These are phyloP conservation scores for Leersia perrieri DNA, from an alignment of 176 grass and related monocot genomes.

Conservation along the genomic window DNA sequence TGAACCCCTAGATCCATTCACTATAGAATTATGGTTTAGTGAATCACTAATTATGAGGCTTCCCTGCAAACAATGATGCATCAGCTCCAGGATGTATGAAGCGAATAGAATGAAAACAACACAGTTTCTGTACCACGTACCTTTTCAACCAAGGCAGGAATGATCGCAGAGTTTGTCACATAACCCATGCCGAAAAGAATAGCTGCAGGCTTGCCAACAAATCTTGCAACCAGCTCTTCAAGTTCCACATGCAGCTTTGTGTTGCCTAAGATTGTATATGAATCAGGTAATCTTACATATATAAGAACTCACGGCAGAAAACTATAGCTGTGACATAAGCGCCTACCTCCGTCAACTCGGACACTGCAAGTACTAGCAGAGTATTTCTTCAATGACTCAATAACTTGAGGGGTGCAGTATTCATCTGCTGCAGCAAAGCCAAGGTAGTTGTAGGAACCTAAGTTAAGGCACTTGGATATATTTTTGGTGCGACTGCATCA, in stretches of 20 bases:
- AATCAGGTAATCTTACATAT: constrained; percentile 17
- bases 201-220: constrained; percentile 81
- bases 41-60: constrained; percentile 90
- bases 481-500: constrained; percentile 62
- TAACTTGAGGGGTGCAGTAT: constrained; percentile 89
- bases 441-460: constrained; percentile 96
- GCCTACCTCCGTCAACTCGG: constrained; percentile 72
- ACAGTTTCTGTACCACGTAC: constrained; percentile 26
- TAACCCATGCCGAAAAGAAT: constrained; percentile 97
- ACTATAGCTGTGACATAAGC: constrained; percentile 16
- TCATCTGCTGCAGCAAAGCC: constrained; percentile 90
- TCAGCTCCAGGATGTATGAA: constrained; percentile 11
- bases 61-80: constrained; percentile 52
- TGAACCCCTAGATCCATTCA: constrained; percentile 88
- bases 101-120: background rate
- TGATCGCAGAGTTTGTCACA: constrained; percentile 85
- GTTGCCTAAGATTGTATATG: constrained; percentile 48
- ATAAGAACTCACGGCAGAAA: constrained; percentile 2
- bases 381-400: constrained; percentile 86
- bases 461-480: constrained; percentile 78
- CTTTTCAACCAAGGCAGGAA: constrained; percentile 80
- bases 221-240: constrained; percentile 74
- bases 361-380: constrained; percentile 82
- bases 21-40: constrained; percentile 95
- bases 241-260: constrained; percentile 82